Conservation (phyloP, 2,329 filamentous ascomycete species). For the Trematosphaeria pertusa region DNA sequence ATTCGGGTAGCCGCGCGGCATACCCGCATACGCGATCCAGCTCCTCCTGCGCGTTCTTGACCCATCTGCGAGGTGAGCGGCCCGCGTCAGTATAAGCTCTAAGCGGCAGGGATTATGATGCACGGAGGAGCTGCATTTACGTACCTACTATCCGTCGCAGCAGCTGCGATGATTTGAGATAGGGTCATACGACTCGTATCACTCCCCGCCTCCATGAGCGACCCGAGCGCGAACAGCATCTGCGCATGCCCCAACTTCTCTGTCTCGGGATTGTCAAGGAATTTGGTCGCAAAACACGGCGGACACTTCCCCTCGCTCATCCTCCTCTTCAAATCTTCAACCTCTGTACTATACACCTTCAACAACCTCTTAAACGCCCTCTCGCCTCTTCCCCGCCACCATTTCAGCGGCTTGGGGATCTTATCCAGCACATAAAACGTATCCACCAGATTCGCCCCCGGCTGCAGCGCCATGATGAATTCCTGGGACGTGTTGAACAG, state of each 20-base stretch:
- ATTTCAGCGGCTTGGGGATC: constrained; percentile 38
- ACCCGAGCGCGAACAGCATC: constrained; percentile 41
- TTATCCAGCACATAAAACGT: constrained; percentile 39
- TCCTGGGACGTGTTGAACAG: constrained; percentile 20
- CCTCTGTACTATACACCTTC: constrained; percentile 33
- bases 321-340: constrained; percentile 20
- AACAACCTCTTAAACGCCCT: constrained; percentile 22
- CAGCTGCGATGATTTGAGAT: constrained; percentile 26
- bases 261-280: constrained; percentile 46
- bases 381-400: constrained; percentile 37
- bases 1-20: constrained; percentile 22
- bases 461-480: constrained; percentile 35
- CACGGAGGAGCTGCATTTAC: too few relatives aligned
- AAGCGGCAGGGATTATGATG: too few relatives aligned
- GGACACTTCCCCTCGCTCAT: constrained; percentile 43
- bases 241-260: constrained; percentile 37
- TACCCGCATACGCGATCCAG: constrained; percentile 26
- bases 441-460: constrained; percentile 41
- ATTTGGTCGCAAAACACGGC: constrained; percentile 54
- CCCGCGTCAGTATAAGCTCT: too few relatives aligned
- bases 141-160: constrained; percentile 26
- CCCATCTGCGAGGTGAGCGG: too few relatives aligned
- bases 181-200: constrained; percentile 32
- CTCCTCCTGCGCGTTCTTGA: constrained; percentile 20
- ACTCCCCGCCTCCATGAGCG: constrained; percentile 34